phyloP scores from a whole-genome alignment of 176 grass and related monocot species.

The Phoenix dactylifera region DNA sequence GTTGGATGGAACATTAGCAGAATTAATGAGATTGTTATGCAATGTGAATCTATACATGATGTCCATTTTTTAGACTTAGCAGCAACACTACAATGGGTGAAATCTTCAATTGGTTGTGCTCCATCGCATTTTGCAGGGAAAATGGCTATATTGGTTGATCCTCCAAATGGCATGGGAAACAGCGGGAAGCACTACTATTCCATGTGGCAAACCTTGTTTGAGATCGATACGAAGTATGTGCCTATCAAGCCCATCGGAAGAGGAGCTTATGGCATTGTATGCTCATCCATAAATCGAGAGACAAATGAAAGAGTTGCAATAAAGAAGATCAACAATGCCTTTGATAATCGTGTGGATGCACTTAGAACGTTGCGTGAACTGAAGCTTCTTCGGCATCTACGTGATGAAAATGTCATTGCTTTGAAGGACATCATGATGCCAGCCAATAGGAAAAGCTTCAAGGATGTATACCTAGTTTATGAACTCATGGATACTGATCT shows the following conservation, averaged over 20 bases:
- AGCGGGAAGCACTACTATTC: conserved; percentile 33
- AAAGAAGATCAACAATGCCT: conserved; percentile 54
- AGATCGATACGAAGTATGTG: conserved; percentile 33
- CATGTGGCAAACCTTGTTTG: conserved; percentile 39
- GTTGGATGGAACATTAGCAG: no score
- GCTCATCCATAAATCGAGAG: conserved; percentile 36
- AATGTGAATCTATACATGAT: no score
- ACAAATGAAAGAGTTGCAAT: conserved; percentile 38
- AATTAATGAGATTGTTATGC: no score
- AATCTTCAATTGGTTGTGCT: no score
- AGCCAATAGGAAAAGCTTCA: conserved; percentile 42
- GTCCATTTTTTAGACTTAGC: no score
- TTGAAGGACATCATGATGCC: conserved; percentile 77
- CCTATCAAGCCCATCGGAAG: conserved; percentile 34
- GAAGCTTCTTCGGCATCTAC: conserved; percentile 56
- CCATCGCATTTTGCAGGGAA: background rate
- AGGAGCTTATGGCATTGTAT: conserved; percentile 35
- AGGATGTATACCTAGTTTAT: conserved; percentile 63
- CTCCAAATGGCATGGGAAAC: conserved; percentile 35
- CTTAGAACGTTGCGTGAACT: conserved; percentile 51
- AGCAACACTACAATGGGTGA: no score
- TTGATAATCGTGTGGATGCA: conserved; percentile 56
- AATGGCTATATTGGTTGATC: conserved; percentile 36
- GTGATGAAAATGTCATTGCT: conserved; percentile 59
- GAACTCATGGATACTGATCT: conserved; percentile 24